These are phyloP conservation scores for Beauveria pseudobassiana DNA, from an alignment of 2,329 filamentous ascomycete genomes.

Conservation along the genomic window DNA sequence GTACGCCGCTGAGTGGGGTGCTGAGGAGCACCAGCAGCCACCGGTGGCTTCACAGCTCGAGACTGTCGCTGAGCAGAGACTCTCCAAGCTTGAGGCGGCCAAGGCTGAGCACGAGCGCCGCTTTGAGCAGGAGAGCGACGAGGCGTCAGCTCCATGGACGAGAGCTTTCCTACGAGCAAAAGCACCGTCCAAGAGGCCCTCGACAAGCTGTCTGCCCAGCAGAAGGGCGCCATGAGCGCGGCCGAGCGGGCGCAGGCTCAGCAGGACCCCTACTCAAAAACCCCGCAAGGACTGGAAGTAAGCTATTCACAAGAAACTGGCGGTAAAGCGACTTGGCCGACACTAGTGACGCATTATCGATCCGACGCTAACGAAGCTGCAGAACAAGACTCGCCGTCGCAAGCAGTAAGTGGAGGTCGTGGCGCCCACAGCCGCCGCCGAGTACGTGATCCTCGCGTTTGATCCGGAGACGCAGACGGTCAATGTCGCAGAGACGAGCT, in stretches of 20 bases:
- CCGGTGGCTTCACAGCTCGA: conserved; percentile 3
- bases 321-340: conserved; percentile 26
- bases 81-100: conserved; percentile 4
- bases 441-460: conserved; percentile 61
- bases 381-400: conserved; percentile 3
- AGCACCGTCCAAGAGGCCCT: conserved; percentile 22
- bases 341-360: conserved; percentile 27
- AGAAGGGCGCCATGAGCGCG: background rate
- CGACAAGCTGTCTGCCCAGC: background rate
- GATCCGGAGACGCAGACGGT: conserved; percentile 52
- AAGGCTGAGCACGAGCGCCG: conserved; percentile 12
- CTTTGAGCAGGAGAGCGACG: conserved; percentile 20
- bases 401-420: background rate
- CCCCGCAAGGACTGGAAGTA: conserved; percentile 41
- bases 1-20: conserved; percentile 8
- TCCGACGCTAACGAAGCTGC: conserved; percentile 9
- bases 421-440: conserved; percentile 10
- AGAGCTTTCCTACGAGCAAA: conserved; percentile 28
- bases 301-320: conserved; percentile 38
- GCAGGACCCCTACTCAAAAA: conserved; percentile 34
- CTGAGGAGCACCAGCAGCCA: conserved; percentile 4
- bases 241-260: conserved; percentile 15
- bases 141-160: conserved; percentile 32
- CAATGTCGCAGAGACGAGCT: conserved; percentile 52
- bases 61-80: background rate